Conservation (phyloP, 257 asterid species). For the Agastache rugosa region DNA sequence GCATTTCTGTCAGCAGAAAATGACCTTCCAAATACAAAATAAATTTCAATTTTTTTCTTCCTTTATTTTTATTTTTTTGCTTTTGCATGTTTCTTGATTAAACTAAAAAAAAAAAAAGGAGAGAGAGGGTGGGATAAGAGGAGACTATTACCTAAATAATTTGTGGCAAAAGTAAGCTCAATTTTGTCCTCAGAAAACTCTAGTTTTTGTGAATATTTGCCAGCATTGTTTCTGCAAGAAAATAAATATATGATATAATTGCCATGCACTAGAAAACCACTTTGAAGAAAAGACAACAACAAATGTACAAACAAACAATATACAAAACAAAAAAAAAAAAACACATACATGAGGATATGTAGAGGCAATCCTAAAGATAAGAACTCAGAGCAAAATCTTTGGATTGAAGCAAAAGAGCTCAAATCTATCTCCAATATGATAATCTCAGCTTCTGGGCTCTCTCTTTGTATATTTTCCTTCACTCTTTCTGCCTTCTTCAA, state of each 20-base stretch:
- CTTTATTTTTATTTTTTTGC: not conserved
- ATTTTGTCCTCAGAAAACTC: conserved; percentile 91
- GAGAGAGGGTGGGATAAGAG: not conserved
- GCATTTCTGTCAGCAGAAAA: conserved; percentile 80
- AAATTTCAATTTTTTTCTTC: not conserved
- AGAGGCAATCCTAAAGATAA: conserved; percentile 80
- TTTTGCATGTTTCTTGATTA: not conserved
- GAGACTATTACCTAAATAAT: conserved; percentile 65
- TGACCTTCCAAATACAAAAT: conserved; percentile 61
- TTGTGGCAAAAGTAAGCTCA: conserved; percentile 96
- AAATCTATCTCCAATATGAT: conserved; percentile 75
- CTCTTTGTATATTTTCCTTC: conserved; percentile 62
- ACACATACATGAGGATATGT: conserved; percentile 80
- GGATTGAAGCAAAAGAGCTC: conserved; percentile 85
- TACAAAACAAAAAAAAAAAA: not conserved
- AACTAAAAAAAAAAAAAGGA: not conserved
- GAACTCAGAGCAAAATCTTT: conserved; percentile 76
- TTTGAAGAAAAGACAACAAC: conserved; percentile 17
- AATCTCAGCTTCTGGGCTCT: conserved; percentile 64
- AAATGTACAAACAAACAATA: conserved; percentile 5
- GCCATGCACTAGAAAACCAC: conserved; percentile 15
- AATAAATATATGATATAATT: not conserved
- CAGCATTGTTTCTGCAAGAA: conserved; percentile 95
- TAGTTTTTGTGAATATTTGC: conserved; percentile 85
- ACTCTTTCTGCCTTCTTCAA: conserved; percentile 63